These are phyloP conservation scores for Moricandia moricandioides DNA, from an alignment of 345 rosid genomes.

Conservation along the genomic window DNA sequence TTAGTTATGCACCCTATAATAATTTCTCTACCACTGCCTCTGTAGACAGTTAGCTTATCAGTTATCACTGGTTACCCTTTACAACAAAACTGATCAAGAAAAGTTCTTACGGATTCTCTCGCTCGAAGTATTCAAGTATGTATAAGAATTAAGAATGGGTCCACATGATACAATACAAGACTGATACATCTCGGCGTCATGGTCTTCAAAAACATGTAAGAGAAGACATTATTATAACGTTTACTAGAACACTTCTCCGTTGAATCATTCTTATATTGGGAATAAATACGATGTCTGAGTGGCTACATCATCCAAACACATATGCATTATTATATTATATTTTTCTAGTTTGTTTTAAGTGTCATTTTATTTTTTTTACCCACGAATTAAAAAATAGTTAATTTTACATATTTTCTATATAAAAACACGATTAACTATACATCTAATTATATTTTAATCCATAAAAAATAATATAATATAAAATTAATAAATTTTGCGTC, in stretches of 20 bases:
- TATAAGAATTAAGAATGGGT: background rate
- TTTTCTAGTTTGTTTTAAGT: no score
- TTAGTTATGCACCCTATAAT: no score
- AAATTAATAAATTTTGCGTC: no score
- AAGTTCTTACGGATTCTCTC: background rate
- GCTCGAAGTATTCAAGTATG: constrained; percentile 21
- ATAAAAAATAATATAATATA: no score
- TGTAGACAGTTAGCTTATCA: no score
- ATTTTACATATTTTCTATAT: no score
- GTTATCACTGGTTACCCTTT: background rate
- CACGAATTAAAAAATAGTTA: no score
- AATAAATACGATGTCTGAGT: background rate
- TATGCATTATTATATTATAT: background rate
- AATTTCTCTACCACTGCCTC: no score
- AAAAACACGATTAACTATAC: no score
- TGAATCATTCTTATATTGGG: background rate
- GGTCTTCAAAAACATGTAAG: background rate
- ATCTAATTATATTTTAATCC: no score
- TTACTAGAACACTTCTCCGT: background rate
- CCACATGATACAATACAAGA: background rate
- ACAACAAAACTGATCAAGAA: background rate
- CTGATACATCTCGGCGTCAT: background rate
- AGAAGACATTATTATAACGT: background rate
- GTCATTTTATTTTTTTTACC: no score
- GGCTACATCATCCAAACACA: background rate